A percentile compares a stretch with the other conserved stretches of the same genome.
These are phyloP conservation scores for Solanum boliviense DNA, from an alignment of 257 asterid species.

Conservation along the genomic window DNA sequence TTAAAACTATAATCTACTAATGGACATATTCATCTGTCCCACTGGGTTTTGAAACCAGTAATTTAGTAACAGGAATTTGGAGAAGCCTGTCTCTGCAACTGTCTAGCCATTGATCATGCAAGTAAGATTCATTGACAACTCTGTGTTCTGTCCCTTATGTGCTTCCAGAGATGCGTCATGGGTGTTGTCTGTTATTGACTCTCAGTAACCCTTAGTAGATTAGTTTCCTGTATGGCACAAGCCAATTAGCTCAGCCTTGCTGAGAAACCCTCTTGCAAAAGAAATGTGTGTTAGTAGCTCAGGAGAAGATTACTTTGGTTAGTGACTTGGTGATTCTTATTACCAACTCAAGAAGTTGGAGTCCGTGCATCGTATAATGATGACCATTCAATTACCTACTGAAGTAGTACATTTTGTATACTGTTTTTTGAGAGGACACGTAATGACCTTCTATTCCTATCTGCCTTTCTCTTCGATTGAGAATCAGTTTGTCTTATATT, in stretches of 20 bases:
- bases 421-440: background rate
- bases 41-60: background rate
- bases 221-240: background rate
- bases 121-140: background rate
- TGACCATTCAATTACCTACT: background rate
- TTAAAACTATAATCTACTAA: background rate
- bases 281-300: background rate
- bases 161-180: background rate
- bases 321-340: background rate
- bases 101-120: background rate
- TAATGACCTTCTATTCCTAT: background rate
- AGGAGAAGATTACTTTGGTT: background rate
- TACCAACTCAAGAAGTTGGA: background rate
- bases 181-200: background rate
- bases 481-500: background rate
- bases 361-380: background rate
- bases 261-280: background rate
- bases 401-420: background rate
- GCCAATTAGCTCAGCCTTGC: background rate
- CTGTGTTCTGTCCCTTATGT: background rate
- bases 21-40: background rate
- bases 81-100: background rate
- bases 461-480: background rate
- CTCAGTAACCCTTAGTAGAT: background rate
- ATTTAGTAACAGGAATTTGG: background rate